Percentiles rank a stretch among this genome's conserved stretches.
Evolutionary conservation across 495 filamentous ascomycete genomes (phyloP).

Genomic region (Aspergillus cristatus): DNA sequence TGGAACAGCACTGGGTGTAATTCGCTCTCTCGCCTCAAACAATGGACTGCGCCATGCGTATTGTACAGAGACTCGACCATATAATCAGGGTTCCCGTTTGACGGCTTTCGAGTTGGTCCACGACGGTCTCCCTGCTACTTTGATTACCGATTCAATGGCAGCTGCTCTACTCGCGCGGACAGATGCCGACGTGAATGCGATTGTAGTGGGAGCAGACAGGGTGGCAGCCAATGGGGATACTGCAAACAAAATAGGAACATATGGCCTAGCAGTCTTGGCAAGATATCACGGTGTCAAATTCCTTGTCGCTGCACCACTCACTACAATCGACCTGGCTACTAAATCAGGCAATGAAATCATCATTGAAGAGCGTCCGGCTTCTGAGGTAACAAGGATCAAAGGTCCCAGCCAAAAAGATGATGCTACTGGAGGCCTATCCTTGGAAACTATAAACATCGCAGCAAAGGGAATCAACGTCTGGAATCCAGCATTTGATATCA

Average conservation of each 20-base stretch:
- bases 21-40: slow-evolving; percentile 67
- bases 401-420: slow-evolving; percentile 53
- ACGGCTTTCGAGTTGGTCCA: slow-evolving; percentile 94
- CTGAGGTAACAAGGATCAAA: slow-evolving; percentile 72
- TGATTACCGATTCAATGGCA: slow-evolving; percentile 97
- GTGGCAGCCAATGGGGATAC: slow-evolving; percentile 96
- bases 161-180: slow-evolving; percentile 64
- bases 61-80: slow-evolving; percentile 94
- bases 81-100: slow-evolving; percentile 92
- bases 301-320: slow-evolving; percentile 87
- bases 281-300: slow-evolving; percentile 85
- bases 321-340: slow-evolving; percentile 83
- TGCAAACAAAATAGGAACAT: slow-evolving; percentile 98
- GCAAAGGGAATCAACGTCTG: slow-evolving; percentile 75
- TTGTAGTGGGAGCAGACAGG: slow-evolving; percentile 90
- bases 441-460: slow-evolving; percentile 70
- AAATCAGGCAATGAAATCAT: slow-evolving; percentile 63
- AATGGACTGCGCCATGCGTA: slow-evolving; percentile 66
- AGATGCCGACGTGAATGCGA: slow-evolving; percentile 58
- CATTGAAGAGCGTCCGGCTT: slow-evolving; percentile 75
- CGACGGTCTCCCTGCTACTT: slow-evolving; percentile 82
- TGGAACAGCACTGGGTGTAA: slow-evolving; percentile 88
- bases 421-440: slow-evolving; percentile 38
- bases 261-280: slow-evolving; percentile 77
- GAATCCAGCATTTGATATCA: slow-evolving; percentile 97